Conservation (phyloP, 2,329 filamentous ascomycete species). For the Mollisia scopiformis region DNA sequence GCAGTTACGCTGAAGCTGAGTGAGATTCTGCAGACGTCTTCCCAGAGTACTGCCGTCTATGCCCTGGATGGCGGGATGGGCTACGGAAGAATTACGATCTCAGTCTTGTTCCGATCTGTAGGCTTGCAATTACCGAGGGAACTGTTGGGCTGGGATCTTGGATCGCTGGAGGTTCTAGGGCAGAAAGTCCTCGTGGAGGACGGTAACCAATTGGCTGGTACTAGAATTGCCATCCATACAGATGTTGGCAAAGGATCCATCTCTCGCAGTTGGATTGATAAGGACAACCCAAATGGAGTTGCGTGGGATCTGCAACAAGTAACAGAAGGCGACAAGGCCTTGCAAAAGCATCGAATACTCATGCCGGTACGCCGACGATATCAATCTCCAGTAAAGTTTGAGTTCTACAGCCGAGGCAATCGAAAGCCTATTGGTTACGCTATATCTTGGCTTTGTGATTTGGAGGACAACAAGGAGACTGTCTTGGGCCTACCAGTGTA, state of each 20-base stretch:
- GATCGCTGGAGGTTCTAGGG: slow-evolving; percentile 20
- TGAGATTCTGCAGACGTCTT: slow-evolving; percentile 21
- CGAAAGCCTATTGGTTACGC: slow-evolving; percentile 20
- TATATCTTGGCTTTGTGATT: slow-evolving; percentile 23
- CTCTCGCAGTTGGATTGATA: slow-evolving; percentile 16
- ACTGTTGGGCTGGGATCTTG: slow-evolving; percentile 23
- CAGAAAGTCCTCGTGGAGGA: slow-evolving; percentile 17
- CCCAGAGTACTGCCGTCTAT: slow-evolving; percentile 21
- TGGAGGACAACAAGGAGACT: slow-evolving; percentile 21
- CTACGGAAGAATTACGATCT: slow-evolving; percentile 23
- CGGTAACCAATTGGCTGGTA: slow-evolving; percentile 8
- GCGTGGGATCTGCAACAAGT: slow-evolving; percentile 18
- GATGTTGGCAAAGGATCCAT: slow-evolving; percentile 22
- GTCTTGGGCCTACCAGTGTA: slow-evolving; percentile 18
- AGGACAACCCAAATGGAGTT: slow-evolving; percentile 5
- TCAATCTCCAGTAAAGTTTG: slow-evolving; percentile 21
- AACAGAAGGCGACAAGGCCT: slow-evolving; percentile 9
- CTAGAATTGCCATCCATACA: slow-evolving; percentile 20
- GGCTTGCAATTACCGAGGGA: slow-evolving; percentile 17
- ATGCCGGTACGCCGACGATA: slow-evolving; percentile 21
- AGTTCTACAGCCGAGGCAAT: slow-evolving; percentile 20
- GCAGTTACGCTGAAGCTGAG: slow-evolving; percentile 23
- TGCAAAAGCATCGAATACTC: slow-evolving; percentile 21
- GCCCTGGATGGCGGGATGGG: slow-evolving; percentile 24
- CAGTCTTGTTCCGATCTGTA: slow-evolving; percentile 24